Conservation (phyloP, 176 grass and related monocot genomes). For the Rhynchospora pubera region DNA sequence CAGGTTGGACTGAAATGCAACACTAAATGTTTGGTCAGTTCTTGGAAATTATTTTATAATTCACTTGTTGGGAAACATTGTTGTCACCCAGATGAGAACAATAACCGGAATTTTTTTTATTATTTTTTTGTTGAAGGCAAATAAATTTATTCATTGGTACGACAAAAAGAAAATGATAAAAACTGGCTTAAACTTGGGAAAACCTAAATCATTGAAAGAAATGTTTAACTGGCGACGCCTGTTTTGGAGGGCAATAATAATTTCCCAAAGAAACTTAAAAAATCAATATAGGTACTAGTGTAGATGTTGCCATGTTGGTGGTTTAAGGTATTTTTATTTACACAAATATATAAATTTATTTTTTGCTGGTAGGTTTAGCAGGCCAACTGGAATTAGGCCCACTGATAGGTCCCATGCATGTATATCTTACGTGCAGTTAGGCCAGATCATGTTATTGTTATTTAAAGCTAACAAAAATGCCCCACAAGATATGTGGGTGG, state of each 20-base stretch:
- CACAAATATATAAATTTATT: neutral
- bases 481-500: neutral
- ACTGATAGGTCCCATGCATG: neutral
- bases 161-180: neutral
- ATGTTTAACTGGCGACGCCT: neutral
- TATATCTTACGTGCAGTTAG: conserved; percentile 5
- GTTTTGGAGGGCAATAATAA: neutral
- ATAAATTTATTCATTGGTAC: neutral
- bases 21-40: neutral
- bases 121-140: no score
- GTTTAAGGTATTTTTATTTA: neutral
- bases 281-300: neutral
- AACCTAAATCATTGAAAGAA: neutral
- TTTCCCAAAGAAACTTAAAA: neutral
- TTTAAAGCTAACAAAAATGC: neutral
- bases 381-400: neutral
- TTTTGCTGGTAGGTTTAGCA: conserved; percentile 1
- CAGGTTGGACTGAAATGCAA: neutral
- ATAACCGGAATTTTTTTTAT: neutral
- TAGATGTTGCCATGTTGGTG: neutral
- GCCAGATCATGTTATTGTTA: neutral
- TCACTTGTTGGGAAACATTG: neutral
- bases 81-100: neutral
- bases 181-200: neutral
- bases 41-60: neutral